A percentile compares a stretch with the other conserved stretches of the same genome.
Conservation (phyloP, 1,284 basidiomycete species). For the Heliocybe sulcata region DNA sequence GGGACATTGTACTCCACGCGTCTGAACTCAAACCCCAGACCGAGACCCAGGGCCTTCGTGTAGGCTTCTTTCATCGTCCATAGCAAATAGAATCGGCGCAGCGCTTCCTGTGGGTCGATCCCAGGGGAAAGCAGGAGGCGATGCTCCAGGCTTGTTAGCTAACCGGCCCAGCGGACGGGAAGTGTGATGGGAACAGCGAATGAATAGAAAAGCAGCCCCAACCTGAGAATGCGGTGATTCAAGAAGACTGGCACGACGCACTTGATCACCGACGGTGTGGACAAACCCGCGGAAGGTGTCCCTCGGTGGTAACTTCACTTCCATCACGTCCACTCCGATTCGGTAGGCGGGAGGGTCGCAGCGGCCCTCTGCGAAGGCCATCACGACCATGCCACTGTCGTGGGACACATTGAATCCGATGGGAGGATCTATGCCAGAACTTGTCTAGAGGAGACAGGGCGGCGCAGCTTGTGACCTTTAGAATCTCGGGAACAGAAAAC, state of each 20-base stretch:
- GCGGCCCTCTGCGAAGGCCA: conserved; percentile 51
- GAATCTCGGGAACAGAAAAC: neutral
- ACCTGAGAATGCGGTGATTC: neutral
- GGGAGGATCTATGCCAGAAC: conserved; percentile 34
- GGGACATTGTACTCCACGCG: conserved; percentile 62
- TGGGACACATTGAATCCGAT: conserved; percentile 78
- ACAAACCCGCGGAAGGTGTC: conserved; percentile 54
- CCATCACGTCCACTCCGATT: conserved; percentile 78
- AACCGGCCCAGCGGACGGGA: neutral
- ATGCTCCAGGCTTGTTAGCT: conserved; percentile 55
- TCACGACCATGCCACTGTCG: conserved; percentile 63
- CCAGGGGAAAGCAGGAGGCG: conserved; percentile 27
- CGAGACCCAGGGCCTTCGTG: conserved; percentile 75
- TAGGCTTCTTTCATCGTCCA: conserved; percentile 88
- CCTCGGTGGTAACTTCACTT: conserved; percentile 50
- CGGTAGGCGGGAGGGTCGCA: conserved; percentile 50
- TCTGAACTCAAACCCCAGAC: conserved; percentile 74
- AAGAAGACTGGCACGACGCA: conserved; percentile 17
- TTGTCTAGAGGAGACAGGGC: conserved; percentile 28
- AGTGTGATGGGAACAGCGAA: neutral
- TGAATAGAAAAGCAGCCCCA: conserved; percentile 5
- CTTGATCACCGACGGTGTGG: conserved; percentile 60
- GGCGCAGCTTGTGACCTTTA: neutral
- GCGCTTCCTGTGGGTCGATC: conserved; percentile 31
- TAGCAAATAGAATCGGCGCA: conserved; percentile 63